phyloP scores from a whole-genome alignment of 1,139 yeast genomes.

The Kluyveromyces sp. region DNA sequence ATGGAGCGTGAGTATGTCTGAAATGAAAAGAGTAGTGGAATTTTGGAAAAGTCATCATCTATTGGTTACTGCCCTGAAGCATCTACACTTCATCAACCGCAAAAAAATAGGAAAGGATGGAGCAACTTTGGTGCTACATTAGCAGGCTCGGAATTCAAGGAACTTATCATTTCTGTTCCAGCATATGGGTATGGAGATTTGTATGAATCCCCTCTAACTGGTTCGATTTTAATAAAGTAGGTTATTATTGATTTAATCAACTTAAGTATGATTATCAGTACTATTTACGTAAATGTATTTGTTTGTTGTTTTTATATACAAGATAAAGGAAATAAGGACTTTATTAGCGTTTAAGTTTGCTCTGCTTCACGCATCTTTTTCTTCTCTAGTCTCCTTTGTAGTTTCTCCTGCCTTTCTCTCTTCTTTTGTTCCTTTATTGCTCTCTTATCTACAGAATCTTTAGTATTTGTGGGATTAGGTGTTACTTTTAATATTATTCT shows the following conservation, averaged over 20 bases:
- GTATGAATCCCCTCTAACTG: slow-evolving; percentile 13
- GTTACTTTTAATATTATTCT: slow-evolving; percentile 25
- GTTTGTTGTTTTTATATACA: background rate
- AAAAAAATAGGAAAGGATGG: slow-evolving; percentile 21
- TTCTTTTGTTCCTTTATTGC: slow-evolving; percentile 23
- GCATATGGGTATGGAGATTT: slow-evolving; percentile 32
- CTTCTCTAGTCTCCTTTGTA: slow-evolving; percentile 18
- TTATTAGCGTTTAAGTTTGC: background rate
- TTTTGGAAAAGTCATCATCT: slow-evolving; percentile 7
- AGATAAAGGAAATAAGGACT: background rate
- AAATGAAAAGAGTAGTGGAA: slow-evolving; percentile 12
- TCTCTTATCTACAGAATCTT: slow-evolving; percentile 15
- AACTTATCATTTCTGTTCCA: slow-evolving; percentile 41
- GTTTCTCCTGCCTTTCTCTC: slow-evolving; percentile 24
- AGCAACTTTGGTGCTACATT: slow-evolving; percentile 38
- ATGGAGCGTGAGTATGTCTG: slow-evolving; percentile 32
- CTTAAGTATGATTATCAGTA: background rate
- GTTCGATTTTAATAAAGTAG: slow-evolving; percentile 6
- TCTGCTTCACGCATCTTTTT: slow-evolving; percentile 10
- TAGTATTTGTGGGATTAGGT: slow-evolving; percentile 20
- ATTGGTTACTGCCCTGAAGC: slow-evolving; percentile 7
- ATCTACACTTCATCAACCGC: slow-evolving; percentile 9
- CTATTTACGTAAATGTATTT: no score
- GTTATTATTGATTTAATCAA: background rate
- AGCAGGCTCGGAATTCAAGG: slow-evolving; percentile 19